Percentiles rank a stretch among this genome's conserved stretches.
Conservation (phyloP, 73 alveolate genomes). For the Stentor roeselii region DNA sequence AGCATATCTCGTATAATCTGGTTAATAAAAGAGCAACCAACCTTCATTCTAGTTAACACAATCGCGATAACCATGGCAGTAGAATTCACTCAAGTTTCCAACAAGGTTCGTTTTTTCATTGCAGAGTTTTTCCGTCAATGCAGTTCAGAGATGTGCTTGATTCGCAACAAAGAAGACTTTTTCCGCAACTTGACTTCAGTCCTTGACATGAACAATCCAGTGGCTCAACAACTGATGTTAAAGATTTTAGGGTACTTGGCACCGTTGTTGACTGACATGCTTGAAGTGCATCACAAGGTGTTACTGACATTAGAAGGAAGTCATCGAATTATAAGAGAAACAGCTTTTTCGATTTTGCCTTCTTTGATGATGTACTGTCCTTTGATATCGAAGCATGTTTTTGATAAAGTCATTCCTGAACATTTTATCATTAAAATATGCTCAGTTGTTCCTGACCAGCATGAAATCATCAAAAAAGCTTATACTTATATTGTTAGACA, state of each 20-base stretch:
- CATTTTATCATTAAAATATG: background rate
- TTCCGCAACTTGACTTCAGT: background rate
- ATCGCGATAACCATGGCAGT: slow-evolving; percentile 28
- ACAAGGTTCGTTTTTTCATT: background rate
- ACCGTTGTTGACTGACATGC: slow-evolving; percentile 5
- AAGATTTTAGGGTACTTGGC: slow-evolving; percentile 15
- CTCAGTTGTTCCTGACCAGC: background rate
- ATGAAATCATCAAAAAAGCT: background rate
- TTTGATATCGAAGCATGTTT: background rate
- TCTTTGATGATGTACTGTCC: background rate
- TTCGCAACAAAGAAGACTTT: background rate
- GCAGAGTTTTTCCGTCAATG: slow-evolving; percentile 2
- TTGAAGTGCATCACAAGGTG: slow-evolving; percentile 22
- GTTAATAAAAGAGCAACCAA: background rate
- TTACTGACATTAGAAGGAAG: background rate
- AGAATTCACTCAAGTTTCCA: slow-evolving; percentile 13
- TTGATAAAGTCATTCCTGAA: background rate
- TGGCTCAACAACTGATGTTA: slow-evolving; percentile 5
- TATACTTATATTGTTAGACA: background rate
- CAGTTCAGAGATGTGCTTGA: slow-evolving; percentile 23
- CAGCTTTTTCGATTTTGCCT: background rate
- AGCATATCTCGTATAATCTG: slow-evolving; percentile 5
- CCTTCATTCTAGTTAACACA: slow-evolving; percentile 5
- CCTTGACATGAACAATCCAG: slow-evolving; percentile 1
- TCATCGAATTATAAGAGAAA: slow-evolving; percentile 1